Conservation (phyloP, 257 asterid genomes). For the Linaria vulgaris region DNA sequence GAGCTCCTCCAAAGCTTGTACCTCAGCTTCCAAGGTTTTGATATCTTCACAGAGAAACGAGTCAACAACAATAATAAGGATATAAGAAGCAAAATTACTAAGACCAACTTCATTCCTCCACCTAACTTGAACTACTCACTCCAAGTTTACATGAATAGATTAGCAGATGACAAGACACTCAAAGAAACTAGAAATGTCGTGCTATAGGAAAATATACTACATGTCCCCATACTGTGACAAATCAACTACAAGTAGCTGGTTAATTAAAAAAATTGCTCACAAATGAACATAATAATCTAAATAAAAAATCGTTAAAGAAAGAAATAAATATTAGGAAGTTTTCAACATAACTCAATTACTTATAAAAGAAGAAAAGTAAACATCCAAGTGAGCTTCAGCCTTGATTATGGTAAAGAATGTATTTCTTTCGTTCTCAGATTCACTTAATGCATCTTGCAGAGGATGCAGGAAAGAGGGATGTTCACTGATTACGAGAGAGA, state of each 20-base stretch:
- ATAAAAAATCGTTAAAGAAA: not conserved
- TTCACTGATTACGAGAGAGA: conserved; percentile 1
- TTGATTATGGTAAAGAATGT: not conserved
- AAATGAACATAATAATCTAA: not conserved
- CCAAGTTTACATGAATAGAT: not conserved
- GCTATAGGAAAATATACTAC: not conserved
- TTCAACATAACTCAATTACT: not conserved
- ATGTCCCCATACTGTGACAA: not conserved
- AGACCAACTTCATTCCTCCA: conserved; percentile 1
- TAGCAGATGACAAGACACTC: conserved; percentile 3
- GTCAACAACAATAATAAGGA: conserved; percentile 20
- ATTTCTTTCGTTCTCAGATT: not conserved
- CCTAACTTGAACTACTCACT: not conserved
- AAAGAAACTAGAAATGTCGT: not conserved
- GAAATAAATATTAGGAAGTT: not conserved
- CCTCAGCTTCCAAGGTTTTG: conserved; percentile 88
- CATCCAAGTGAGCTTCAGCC: not conserved
- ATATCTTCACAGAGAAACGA: conserved; percentile 52
- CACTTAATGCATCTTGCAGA: not conserved
- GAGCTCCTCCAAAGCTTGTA: conserved; percentile 91
- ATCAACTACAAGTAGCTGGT: not conserved
- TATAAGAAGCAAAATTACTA: conserved; percentile 17
- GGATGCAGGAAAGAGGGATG: not conserved
- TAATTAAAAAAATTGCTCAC: not conserved
- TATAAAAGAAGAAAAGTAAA: not conserved